These are phyloP conservation scores for Vitis cinerea DNA, from an alignment of 164 flowering plant species.

Conservation along the genomic window DNA sequence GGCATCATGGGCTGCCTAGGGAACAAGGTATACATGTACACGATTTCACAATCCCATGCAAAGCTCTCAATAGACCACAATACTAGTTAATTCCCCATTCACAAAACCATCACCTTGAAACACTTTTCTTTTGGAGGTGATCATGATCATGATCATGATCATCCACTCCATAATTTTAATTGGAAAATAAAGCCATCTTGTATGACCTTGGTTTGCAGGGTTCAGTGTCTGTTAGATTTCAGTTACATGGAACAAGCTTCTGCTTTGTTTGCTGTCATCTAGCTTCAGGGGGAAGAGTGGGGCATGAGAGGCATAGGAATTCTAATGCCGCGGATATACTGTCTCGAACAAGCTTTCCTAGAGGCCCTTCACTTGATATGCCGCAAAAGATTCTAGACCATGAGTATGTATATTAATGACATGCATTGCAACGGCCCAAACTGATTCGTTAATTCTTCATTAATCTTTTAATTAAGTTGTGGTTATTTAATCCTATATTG, in stretches of 20 bases:
- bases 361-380: conserved; percentile 46
- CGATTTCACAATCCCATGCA: no score
- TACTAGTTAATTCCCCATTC: no score
- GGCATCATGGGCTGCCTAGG: conserved; percentile 83
- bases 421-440: conserved; percentile 2
- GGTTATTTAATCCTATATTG: background rate
- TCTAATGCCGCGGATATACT: conserved; percentile 52
- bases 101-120: no score
- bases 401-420: conserved; percentile 42
- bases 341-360: conserved; percentile 53
- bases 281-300: conserved; percentile 70
- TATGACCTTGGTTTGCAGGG: conserved; percentile 41
- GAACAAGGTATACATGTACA: conserved; percentile 52
- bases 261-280: conserved; percentile 80
- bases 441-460: background rate
- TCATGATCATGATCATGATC: no score
- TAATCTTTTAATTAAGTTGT: background rate
- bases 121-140: no score
- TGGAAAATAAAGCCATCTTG: no score
- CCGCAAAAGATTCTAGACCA: conserved; percentile 65
- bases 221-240: conserved; percentile 65
- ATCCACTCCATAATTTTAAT: no score
- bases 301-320: conserved; percentile 56
- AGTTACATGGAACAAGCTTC: conserved; percentile 66
- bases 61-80: no score